Evolutionary conservation across 257 asterid species (phyloP).

Genomic region (Petunia axillaris): DNA sequence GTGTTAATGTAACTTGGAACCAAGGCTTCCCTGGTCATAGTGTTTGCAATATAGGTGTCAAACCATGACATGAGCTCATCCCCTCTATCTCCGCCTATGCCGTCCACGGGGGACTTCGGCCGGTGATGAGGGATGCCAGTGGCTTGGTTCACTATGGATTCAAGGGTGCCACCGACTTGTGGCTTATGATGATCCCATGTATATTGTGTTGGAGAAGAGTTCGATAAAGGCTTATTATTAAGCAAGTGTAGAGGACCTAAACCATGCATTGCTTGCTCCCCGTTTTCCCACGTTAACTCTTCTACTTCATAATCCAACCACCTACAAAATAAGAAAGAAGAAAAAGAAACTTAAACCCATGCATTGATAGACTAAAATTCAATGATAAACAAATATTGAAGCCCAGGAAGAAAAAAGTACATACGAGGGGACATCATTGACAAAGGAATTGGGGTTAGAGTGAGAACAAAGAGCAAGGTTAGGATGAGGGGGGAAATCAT

Average conservation of each 20-base stretch:
- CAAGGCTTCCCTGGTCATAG: constrained; percentile 58
- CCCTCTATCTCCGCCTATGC: constrained; percentile 22
- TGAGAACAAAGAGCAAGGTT: no score
- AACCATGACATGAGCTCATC: constrained; percentile 55
- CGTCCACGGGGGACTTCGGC: constrained; percentile 29
- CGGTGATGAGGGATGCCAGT: constrained; percentile 33
- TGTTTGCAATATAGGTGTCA: constrained; percentile 31
- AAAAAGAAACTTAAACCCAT: no score
- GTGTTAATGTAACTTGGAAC: constrained; percentile 57
- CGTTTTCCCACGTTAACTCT: constrained; percentile 74
- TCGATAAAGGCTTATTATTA: constrained; percentile 41
- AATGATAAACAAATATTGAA: background rate
- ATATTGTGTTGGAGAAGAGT: constrained; percentile 17
- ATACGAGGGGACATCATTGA: no score
- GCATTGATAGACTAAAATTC: background rate
- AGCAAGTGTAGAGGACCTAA: constrained; percentile 52
- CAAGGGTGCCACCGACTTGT: constrained; percentile 70
- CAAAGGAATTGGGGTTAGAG: no score
- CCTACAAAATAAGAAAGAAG: constrained; percentile 32
- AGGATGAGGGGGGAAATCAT: no score
- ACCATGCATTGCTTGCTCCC: constrained; percentile 65
- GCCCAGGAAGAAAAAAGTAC: no score
- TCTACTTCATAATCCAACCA: constrained; percentile 56
- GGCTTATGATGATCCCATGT: background rate
- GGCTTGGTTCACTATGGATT: constrained; percentile 83